Base-by-base conservation (phyloP, 2,329 filamentous ascomycete genomes). In the Albophoma yamanashiensis region DNA sequence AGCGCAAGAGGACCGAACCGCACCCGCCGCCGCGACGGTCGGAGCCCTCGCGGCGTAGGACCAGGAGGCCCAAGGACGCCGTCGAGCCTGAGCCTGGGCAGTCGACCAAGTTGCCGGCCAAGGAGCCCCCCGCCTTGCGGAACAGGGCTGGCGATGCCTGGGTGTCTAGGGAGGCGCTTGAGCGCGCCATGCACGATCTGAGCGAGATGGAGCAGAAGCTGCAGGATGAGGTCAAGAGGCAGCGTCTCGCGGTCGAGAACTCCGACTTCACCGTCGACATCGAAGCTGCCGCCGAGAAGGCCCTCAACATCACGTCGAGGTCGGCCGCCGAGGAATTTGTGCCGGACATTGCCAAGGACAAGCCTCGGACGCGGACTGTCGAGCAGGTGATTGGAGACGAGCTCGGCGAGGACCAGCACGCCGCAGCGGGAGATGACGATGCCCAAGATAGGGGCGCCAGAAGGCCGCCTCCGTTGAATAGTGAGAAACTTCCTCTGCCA, bases 401-500 rank as follows among this genome's bases (percentile, higher is more conserved):
- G 45, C 45, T 27, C 22, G 22, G 7, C 14, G 14, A 8, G 3
- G 22, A 17, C 22, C 22, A 34, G 45, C 7, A 70, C 53, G 38
- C 69, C 5, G 56, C 62, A 8, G 65, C 63, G 22, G 62, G 62
- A 17, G 67, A 62, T 14, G 67, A 67, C 0, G 70, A 71, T 0
- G 57, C 58, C 1, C 61, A 66, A 0, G 72, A 76, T 14, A 70
- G 75, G n/a, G 75, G 73, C 1, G 74, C 76, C 3, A 71, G 66
- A 56, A 79, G 91, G 59, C 82, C 88, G 15, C 91, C 91, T 8
- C 84, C 92, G 0, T 85, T 96, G 20, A 89, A 97, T 68, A 96
- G 91, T 69, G 83, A 84, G 64, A 90, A 87, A 67, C 78, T 97
- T 25, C 93, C 93, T 31, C 73, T 97, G 27, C 93, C 92, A 0